Conservation (phyloP, 2,329 filamentous ascomycete genomes). For the Taxawa tesnikishii region DNA sequence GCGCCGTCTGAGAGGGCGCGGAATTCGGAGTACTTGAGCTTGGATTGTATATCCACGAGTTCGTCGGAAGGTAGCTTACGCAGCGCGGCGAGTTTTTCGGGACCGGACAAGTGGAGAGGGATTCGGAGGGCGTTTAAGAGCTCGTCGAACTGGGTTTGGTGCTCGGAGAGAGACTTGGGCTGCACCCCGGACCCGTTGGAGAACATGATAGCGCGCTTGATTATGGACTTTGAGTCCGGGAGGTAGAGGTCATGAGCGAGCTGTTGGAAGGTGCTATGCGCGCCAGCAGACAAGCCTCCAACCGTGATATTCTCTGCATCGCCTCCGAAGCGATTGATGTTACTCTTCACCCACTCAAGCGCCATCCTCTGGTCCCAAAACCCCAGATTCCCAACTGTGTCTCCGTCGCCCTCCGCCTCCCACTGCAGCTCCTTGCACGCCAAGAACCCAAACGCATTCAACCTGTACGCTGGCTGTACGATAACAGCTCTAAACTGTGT, state of each 20-base stretch:
- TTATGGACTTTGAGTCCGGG: constrained; percentile 31
- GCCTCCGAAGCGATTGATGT: constrained; percentile 39
- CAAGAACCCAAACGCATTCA: constrained; percentile 46
- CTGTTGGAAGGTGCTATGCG: constrained; percentile 45
- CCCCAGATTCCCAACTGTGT: constrained; percentile 36
- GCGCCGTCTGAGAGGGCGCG: constrained; percentile 37
- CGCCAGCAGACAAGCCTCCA: constrained; percentile 44
- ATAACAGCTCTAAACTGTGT: constrained; percentile 38
- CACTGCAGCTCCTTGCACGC: constrained; percentile 34
- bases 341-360: constrained; percentile 42
- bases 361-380: constrained; percentile 47
- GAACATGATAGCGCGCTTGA: constrained; percentile 41
- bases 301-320: constrained; percentile 39
- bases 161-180: constrained; percentile 34
- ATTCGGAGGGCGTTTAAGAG: constrained; percentile 34
- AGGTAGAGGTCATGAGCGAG: constrained; percentile 42
- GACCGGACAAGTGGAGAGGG: constrained; percentile 21
- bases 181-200: constrained; percentile 43
- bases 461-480: constrained; percentile 43
- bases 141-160: constrained; percentile 41
- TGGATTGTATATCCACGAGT: constrained; percentile 30
- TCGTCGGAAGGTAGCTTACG: constrained; percentile 24
- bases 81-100: constrained; percentile 34
- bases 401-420: constrained; percentile 25
- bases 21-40: constrained; percentile 40